phyloP scores from a whole-genome alignment of 345 rosid genomes.

The Eucalyptus curtisii region DNA sequence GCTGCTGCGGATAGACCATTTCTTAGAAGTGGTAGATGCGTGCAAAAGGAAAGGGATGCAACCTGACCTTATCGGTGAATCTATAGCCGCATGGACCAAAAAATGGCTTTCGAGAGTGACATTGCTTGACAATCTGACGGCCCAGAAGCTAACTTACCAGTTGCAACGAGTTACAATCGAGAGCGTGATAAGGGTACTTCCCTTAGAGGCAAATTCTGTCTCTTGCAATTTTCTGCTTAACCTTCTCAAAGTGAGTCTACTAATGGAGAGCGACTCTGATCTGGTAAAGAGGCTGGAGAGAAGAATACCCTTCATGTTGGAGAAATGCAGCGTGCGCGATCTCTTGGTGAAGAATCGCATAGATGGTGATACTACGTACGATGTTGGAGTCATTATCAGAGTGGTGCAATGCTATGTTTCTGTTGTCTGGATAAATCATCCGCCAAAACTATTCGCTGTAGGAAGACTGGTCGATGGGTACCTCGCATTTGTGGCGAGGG shows the following conservation, averaged over 20 bases:
- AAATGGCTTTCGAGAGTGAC: constrained; percentile 32
- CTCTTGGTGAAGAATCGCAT: constrained; percentile 25
- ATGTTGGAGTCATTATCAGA: constrained; percentile 13
- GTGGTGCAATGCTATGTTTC: constrained; percentile 28
- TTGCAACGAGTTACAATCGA: constrained; percentile 17
- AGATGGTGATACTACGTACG: constrained; percentile 8
- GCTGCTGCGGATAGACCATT: constrained; percentile 44
- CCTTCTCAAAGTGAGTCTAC: constrained; percentile 27
- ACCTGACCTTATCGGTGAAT: constrained; percentile 27
- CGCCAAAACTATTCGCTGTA: constrained; percentile 9
- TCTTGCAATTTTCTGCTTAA: constrained; percentile 45
- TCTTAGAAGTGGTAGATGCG: constrained; percentile 30
- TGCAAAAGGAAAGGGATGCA: constrained; percentile 20
- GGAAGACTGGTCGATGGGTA: constrained; percentile 39
- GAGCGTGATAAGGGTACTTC: constrained; percentile 32
- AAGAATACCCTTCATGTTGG: constrained; percentile 28
- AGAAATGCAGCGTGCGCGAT: constrained; percentile 24
- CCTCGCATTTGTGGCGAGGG: constrained; percentile 28
- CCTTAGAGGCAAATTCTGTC: constrained; percentile 25
- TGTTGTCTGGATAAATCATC: background rate
- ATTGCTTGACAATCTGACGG: constrained; percentile 1
- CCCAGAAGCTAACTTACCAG: constrained; percentile 9
- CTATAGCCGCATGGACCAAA: constrained; percentile 32
- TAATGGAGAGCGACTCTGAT: constrained; percentile 9
- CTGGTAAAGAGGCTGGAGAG: constrained; percentile 5